These are phyloP conservation scores for Cytospora chrysosperma DNA, from an alignment of 2,329 filamentous ascomycete species.

Conservation along the genomic window DNA sequence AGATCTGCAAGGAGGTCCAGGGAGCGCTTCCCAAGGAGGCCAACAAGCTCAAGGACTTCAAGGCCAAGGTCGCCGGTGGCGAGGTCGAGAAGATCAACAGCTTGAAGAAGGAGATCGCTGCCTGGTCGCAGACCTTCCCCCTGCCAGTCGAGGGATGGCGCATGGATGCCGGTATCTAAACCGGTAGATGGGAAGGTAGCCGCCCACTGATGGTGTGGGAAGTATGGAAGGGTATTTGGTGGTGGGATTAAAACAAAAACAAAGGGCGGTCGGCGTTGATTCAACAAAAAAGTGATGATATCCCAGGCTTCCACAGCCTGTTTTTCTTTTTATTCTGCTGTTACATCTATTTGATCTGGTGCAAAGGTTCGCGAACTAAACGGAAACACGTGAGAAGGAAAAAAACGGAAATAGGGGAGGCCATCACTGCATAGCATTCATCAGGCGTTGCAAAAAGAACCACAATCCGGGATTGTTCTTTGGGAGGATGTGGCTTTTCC, in stretches of 20 bases:
- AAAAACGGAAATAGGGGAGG: constrained; percentile 25
- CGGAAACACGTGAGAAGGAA: constrained; percentile 1
- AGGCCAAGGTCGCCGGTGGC: constrained; percentile 80
- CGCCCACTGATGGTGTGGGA: background rate
- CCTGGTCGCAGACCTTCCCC: constrained; percentile 87
- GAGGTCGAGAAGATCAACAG: constrained; percentile 78
- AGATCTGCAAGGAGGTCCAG: constrained; percentile 88
- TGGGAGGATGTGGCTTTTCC: constrained; percentile 32
- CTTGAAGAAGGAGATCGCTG: constrained; percentile 84
- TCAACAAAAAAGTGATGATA: constrained; percentile 26
- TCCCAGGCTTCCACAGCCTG: constrained; percentile 25
- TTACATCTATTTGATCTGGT: background rate
- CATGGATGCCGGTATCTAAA: constrained; percentile 58
- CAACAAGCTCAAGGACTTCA: constrained; percentile 99
- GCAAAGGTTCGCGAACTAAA: background rate
- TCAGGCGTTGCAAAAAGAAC: constrained; percentile 34
- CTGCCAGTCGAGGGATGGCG: constrained; percentile 80
- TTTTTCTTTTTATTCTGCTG: constrained; percentile 11
- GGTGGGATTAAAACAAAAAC: background rate
- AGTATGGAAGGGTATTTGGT: background rate
- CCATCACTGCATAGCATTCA: constrained; percentile 33
- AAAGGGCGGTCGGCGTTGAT: constrained; percentile 21
- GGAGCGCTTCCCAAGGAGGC: constrained; percentile 84
- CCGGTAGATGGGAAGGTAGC: background rate
- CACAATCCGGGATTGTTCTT: constrained; percentile 29